Base-by-base conservation (phyloP, 2,329 filamentous ascomycete genomes). In the Fusarium mangiferae region DNA sequence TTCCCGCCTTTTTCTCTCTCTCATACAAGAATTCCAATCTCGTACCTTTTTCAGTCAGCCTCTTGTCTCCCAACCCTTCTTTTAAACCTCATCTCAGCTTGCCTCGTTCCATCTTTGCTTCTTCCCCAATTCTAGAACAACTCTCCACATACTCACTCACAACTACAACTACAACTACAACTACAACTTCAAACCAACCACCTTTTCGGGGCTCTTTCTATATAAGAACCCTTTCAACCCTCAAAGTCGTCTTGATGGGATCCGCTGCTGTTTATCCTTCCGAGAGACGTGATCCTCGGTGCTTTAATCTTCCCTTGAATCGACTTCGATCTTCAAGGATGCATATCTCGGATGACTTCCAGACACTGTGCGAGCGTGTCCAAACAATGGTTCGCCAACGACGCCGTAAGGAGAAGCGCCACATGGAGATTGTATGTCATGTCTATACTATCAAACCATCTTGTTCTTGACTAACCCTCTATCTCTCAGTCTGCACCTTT, bases 401-500 rank as follows among this genome's bases (percentile, higher is more conserved):
- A 49, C 80, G 83, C 55, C 81, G 84, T 63, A 87, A 85, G 78
- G 80, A 82, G 52, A 85, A 85, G 77, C 58, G 60, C 10, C 78
- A 75, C n/a, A 66, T 86, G 20, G 82, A 86, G 59, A 89, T 89
- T 78, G 87, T 88, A 78, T 70, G 86, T 77, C 46, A 78, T 70
- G 86, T 77, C 46, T 30, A 45, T 49, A 5, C 14, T 52, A 13
- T 35, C 20, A 6, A 15, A 17, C 13, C 9, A 24, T 12, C 18
- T 33, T 15, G 36, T 39, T 20, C n/a, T 51, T 46, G 56, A 66
- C 81, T 80, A 73, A 81, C 72, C 52, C 17, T 55, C n/a, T 46
- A 24, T n/a, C n/a, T 30, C 48, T n/a, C 68, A 90, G 89, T 90
- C 88, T 56, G 85, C 85, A 15, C 89, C 89, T 1, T 91, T 89